Evolutionary conservation across 2,329 filamentous ascomycete species (phyloP).

Genomic region (Exophiala viscosa): DNA sequence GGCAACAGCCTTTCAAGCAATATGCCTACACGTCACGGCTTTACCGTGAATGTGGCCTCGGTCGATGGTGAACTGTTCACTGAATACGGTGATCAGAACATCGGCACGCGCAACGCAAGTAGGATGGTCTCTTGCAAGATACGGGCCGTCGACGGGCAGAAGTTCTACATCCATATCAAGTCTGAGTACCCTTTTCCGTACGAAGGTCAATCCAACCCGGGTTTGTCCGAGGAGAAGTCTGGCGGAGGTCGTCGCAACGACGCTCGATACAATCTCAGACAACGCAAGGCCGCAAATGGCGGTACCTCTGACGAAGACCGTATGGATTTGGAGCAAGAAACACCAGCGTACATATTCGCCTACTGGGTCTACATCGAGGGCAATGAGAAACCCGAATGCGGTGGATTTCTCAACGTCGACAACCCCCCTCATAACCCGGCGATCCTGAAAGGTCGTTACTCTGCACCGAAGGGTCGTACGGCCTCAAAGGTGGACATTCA

Average conservation of each 20-base stretch:
- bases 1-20: neutral
- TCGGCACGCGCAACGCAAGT: neutral
- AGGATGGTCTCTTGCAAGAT: conserved; percentile 2
- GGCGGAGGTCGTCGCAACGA: neutral
- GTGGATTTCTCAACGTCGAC: neutral
- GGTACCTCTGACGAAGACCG: too few relatives aligned
- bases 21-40: conserved; percentile 11
- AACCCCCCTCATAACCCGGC: neutral
- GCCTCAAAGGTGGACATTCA: neutral
- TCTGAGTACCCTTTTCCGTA: conserved; percentile 6
- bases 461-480: neutral
- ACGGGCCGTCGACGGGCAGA: conserved; percentile 9
- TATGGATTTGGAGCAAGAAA: neutral
- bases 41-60: conserved; percentile 7
- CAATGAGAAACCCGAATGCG: conserved; percentile 6
- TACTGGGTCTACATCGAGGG: conserved; percentile 18
- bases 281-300: too few relatives aligned
- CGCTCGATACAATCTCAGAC: conserved; percentile 5
- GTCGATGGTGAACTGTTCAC: conserved; percentile 6
- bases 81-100: conserved; percentile 14
- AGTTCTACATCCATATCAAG: conserved; percentile 11
- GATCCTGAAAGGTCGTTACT: conserved; percentile 2
- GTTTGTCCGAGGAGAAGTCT: neutral
- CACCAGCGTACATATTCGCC: conserved; percentile 3
- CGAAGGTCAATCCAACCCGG: neutral